Conservation (phyloP, 257 asterid species). For the Nyctanthes arbortristis region DNA sequence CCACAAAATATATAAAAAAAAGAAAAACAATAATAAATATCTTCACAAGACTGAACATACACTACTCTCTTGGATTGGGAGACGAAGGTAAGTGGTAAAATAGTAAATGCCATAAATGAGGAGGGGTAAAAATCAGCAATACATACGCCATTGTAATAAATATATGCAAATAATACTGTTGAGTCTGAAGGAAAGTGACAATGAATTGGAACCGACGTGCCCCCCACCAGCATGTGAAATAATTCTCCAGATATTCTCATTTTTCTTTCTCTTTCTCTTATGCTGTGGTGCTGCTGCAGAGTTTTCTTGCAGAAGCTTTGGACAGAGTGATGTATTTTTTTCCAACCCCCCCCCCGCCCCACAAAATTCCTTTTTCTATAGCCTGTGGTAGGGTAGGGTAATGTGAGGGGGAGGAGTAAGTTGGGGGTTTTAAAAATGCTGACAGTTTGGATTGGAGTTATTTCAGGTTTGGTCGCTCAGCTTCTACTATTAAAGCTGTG, state of each 20-base stretch:
- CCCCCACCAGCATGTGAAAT: neutral
- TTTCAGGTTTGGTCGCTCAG: constrained; percentile 12
- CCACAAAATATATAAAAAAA: no score
- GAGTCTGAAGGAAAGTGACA: neutral
- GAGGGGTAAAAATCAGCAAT: constrained; percentile 44
- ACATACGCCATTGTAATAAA: constrained; percentile 46
- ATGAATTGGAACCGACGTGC: constrained; percentile 10
- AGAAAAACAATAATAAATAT: constrained; percentile 21
- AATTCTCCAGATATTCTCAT: constrained; percentile 24
- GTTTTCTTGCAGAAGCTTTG: constrained; percentile 15
- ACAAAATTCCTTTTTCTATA: no score
- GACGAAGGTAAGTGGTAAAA: constrained; percentile 32
- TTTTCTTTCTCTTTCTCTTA: constrained; percentile 22
- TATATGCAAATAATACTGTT: neutral
- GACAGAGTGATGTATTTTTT: neutral
- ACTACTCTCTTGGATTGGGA: constrained; percentile 26
- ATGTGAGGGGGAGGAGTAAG: constrained; percentile 29
- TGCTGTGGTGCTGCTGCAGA: constrained; percentile 31
- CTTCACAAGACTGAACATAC: neutral
- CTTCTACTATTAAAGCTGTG: constrained; percentile 21
- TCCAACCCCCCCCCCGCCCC: neutral
- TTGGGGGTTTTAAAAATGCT: constrained; percentile 24
- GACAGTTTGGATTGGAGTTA: constrained; percentile 45
- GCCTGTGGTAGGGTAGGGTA: neutral
- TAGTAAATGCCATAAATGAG: constrained; percentile 59